Base-by-base conservation (phyloP, 1,284 basidiomycete species). In the Irpex rosettiformis region DNA sequence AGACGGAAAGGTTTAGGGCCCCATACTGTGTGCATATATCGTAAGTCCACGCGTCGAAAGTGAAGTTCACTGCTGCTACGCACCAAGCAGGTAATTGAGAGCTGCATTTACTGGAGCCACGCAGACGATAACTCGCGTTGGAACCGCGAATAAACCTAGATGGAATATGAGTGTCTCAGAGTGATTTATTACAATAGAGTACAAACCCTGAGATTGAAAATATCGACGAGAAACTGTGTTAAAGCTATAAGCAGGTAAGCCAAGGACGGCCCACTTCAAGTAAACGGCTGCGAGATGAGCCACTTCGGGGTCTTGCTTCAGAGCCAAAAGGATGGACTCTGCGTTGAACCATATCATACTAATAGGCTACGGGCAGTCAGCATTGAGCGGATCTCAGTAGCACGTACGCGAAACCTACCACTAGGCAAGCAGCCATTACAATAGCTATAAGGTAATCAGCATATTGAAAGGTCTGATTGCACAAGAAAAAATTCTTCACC, bases 231-330 rank as follows among this genome's bases (percentile, higher is more conserved):
- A 86, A 56, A 89, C 79, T 58, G 77, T 77, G 65, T 91, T 91
- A 70, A 91, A 88, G 1, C 87, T 82, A 71, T 96, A 98, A 0
- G 92, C 95, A 8, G 96, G 96, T 25, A 98, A 79, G 56, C 94
- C 94, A 11, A 96, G 72, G 0, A 85, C 85, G 4, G 93, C 79
- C 76, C 86, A 93, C 55, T 82, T 82, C 45, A 97, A 80, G 70
- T 95, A 98, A 2, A 85, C 61, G 0, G 84, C 83, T 0, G 95
- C 94, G 5, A 89, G 80, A 42, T 75, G 77, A 0, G 96, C 93
- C 3, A 99, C 93, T 60, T 91, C 86, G 0, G 89, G 86, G 54
- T 97, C 93, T 78, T 98, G 96, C 52, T 83, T 84, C 21, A 98
- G 78, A 43, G 79, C 74, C 21, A 97, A 78, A 1, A 98, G 80